phyloP scores from a whole-genome alignment of 2,329 filamentous ascomycete species.

The Nemania sp. region DNA sequence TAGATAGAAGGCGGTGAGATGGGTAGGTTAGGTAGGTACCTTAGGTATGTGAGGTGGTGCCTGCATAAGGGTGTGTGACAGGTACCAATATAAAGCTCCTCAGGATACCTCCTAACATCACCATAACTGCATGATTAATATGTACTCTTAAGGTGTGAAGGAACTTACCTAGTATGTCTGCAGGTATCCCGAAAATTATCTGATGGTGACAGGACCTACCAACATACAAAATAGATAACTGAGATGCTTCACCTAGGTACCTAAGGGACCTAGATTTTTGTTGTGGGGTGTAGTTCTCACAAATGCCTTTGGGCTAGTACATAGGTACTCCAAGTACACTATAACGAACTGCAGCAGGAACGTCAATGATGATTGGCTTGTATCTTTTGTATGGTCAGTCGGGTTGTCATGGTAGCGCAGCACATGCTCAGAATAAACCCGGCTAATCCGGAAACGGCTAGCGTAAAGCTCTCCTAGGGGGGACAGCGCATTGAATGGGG shows the following conservation, averaged over 20 bases:
- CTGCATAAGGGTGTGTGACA: background rate
- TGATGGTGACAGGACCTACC: too few species aligned
- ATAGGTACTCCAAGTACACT: too few species aligned
- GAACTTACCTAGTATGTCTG: background rate
- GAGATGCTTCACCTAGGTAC: too few species aligned
- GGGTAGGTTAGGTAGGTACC: background rate
- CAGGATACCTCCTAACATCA: background rate
- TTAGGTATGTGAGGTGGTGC: too few species aligned
- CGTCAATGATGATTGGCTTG: slow-evolving; percentile 30
- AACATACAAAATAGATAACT: too few species aligned
- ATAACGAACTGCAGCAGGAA: slow-evolving; percentile 7
- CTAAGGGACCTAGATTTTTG: too few species aligned
- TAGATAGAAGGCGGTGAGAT: slow-evolving; percentile 28
- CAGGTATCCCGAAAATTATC: too few species aligned
- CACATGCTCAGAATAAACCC: slow-evolving; percentile 39
- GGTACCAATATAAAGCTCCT: background rate
- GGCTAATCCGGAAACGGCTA: slow-evolving; percentile 39
- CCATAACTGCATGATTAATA: background rate
- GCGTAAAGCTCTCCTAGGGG: slow-evolving; percentile 44
- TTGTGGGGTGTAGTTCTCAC: slow-evolving; percentile 16
- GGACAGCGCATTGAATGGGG: slow-evolving; percentile 41
- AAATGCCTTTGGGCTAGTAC: too few species aligned
- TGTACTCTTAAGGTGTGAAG: background rate
- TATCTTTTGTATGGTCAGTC: background rate
- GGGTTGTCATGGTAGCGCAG: slow-evolving; percentile 50